Conservation (phyloP, 805 yeast genomes). For the Wickerhamomyces silvicola region DNA sequence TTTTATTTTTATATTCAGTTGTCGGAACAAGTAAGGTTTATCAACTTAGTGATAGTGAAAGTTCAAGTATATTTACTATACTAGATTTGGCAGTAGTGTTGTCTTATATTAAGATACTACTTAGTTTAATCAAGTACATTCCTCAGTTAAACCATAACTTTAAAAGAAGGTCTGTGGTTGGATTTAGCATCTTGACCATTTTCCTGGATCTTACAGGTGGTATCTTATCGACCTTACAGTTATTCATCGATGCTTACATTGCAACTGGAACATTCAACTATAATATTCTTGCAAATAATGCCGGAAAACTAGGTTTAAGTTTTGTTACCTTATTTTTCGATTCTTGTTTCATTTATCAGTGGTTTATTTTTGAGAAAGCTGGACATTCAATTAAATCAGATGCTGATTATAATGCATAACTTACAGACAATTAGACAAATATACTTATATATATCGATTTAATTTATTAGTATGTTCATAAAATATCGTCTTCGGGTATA, state of each 20-base stretch:
- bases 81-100: constrained; percentile 29
- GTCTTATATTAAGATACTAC: constrained; percentile 38
- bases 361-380: constrained; percentile 20
- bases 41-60: constrained; percentile 2
- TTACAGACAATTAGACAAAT: too few species aligned
- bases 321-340: constrained; percentile 32
- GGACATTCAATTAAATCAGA: too few species aligned
- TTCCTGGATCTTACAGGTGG: constrained; percentile 33
- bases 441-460: too few species aligned
- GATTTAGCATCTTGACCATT: constrained; percentile 65
- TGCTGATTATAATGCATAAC: constrained; percentile 1
- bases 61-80: constrained; percentile 12
- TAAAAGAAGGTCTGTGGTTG: constrained; percentile 71
- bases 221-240: constrained; percentile 15
- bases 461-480: too few species aligned
- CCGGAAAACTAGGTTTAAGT: constrained; percentile 35
- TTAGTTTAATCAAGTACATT: constrained; percentile 47
- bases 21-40: constrained; percentile 9
- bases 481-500: too few species aligned
- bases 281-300: constrained; percentile 25
- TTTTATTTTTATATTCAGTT: constrained; percentile 5
- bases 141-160: constrained; percentile 87
- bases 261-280: constrained; percentile 20
- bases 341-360: constrained; percentile 31
- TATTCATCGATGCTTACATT: constrained; percentile 21